These are phyloP conservation scores for Sarocladiaceae sp. DNA, from an alignment of 2,329 filamentous ascomycete species.

Conservation along the genomic window DNA sequence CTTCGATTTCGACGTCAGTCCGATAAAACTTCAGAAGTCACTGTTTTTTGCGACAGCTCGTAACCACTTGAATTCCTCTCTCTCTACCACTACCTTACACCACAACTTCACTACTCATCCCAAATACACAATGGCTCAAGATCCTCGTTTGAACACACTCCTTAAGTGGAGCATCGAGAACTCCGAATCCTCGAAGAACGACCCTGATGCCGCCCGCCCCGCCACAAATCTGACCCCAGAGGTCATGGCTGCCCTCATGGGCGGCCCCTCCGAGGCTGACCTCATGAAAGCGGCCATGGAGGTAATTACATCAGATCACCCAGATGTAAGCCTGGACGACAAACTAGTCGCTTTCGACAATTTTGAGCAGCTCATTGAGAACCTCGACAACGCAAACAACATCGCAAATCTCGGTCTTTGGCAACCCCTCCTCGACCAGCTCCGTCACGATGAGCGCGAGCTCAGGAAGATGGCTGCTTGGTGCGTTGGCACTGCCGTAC, in stretches of 20 bases:
- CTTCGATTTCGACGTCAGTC: constrained; percentile 14
- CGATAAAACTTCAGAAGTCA: constrained; percentile 4
- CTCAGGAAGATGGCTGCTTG: constrained; percentile 85
- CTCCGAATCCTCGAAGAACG: constrained; percentile 28
- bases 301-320: constrained; percentile 59
- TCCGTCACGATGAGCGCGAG: constrained; percentile 65
- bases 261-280: constrained; percentile 84
- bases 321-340: constrained; percentile 65
- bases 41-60: not conserved
- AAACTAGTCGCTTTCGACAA: constrained; percentile 89
- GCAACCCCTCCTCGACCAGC: constrained; percentile 69
- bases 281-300: constrained; percentile 84
- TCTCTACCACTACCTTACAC: not conserved
- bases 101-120: not conserved
- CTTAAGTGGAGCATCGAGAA: constrained; percentile 71
- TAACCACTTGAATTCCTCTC: not conserved
- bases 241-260: constrained; percentile 70
- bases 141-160: constrained; percentile 66
- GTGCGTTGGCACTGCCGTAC: constrained; percentile 90
- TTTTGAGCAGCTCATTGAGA: constrained; percentile 88
- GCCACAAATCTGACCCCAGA: constrained; percentile 58
- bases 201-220: constrained; percentile 23
- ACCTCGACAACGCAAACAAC: constrained; percentile 96
- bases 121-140: constrained; percentile 31
- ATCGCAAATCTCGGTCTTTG: constrained; percentile 75